Conservation (phyloP, 2,329 filamentous ascomycete genomes). For the Alternaria consortialis region DNA sequence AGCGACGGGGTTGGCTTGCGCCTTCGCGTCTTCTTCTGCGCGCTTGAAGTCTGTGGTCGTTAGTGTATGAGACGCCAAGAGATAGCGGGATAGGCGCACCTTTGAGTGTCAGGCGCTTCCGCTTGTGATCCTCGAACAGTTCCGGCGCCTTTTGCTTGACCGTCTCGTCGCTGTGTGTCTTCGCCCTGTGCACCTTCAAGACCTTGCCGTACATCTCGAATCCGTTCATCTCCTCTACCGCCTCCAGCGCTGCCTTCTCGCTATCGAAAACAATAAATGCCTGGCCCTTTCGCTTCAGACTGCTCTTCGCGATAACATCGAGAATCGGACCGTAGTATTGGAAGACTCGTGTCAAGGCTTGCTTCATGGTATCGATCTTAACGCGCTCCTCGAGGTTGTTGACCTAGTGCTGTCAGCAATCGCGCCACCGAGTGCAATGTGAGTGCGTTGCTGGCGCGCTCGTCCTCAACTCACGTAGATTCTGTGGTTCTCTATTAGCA, state of each 20-base stretch:
- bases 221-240: conserved; percentile 88
- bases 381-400: conserved; percentile 93
- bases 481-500: conserved; percentile 41
- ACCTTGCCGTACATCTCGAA: conserved; percentile 94
- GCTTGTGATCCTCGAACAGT: conserved; percentile 88
- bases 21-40: conserved; percentile 80
- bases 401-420: conserved; percentile 53
- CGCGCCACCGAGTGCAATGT: conserved; percentile 34
- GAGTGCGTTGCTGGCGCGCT: conserved; percentile 25
- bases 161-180: conserved; percentile 85
- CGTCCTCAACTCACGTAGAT: conserved; percentile 45
- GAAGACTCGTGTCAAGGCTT: conserved; percentile 80
- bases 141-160: conserved; percentile 78
- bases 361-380: conserved; percentile 79
- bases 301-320: conserved; percentile 87
- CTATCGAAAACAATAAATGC: conserved; percentile 92
- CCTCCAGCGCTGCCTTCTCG: conserved; percentile 78
- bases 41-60: conserved; percentile 72
- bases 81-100: conserved; percentile 62
- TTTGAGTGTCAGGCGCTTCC: conserved; percentile 85
- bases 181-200: conserved; percentile 84
- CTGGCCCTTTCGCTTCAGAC: conserved; percentile 91
- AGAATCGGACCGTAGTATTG: conserved; percentile 86
- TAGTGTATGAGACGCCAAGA: conserved; percentile 45
- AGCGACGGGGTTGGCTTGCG: conserved; percentile 73